A percentile compares a stretch with the other conserved stretches of the same genome.
These are phyloP conservation scores for Diaporthe longicolla DNA, from an alignment of 2,329 filamentous ascomycete species.

Conservation along the genomic window DNA sequence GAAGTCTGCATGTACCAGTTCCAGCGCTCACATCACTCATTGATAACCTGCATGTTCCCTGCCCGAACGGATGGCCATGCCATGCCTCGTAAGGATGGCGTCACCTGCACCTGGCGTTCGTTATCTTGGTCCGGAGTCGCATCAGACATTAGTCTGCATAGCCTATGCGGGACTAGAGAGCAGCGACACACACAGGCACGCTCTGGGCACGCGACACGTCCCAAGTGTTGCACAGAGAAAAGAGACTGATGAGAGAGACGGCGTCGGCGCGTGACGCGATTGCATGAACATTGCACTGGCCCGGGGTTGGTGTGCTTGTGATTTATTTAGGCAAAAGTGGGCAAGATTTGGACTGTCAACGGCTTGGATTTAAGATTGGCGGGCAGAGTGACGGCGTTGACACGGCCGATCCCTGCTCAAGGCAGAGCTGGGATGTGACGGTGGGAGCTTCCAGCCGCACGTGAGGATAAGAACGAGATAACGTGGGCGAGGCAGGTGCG, in stretches of 20 bases:
- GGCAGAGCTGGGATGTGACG: too few relatives aligned
- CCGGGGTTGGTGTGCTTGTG: neutral
- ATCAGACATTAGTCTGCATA: neutral
- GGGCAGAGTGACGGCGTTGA: neutral
- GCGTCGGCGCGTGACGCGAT: neutral
- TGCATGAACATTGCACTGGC: neutral
- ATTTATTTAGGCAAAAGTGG: conserved; percentile 27
- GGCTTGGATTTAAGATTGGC: conserved; percentile 4
- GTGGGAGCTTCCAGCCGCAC: neutral
- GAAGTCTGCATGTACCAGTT: neutral
- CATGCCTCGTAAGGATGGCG: neutral
- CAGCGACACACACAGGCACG: too few relatives aligned
- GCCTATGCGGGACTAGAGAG: too few relatives aligned
- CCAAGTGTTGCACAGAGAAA: neutral
- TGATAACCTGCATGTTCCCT: neutral
- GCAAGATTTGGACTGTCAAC: neutral
- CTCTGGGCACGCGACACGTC: conserved; percentile 9
- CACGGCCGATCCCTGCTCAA: too few relatives aligned
- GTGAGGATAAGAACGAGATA: neutral
- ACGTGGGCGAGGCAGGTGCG: neutral
- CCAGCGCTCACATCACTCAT: neutral
- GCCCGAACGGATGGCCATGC: neutral
- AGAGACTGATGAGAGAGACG: neutral
- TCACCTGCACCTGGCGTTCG: neutral
- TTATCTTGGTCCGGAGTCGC: neutral